phyloP scores from a whole-genome alignment of 2,329 filamentous ascomycete species.

The Phialophora tarda region DNA sequence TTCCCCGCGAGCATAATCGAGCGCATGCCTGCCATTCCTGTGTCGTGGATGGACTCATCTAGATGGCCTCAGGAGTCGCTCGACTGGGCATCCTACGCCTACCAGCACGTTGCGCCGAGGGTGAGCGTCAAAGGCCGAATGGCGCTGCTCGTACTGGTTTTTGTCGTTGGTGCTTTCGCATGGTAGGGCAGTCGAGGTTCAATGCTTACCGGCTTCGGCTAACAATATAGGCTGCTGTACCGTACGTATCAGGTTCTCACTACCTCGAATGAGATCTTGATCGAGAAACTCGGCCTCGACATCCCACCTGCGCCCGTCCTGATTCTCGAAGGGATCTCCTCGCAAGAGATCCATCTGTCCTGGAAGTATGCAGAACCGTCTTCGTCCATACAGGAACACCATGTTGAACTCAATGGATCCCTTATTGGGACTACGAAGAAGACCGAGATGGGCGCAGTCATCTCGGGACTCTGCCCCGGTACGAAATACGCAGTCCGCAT shows the following conservation, averaged over 20 bases:
- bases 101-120: constrained; percentile 53
- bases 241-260: constrained; percentile 86
- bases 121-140: constrained; percentile 56
- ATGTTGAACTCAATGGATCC: constrained; percentile 91
- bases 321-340: constrained; percentile 85
- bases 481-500: constrained; percentile 94
- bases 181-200: constrained; percentile 47
- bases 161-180: constrained; percentile 56
- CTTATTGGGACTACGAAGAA: constrained; percentile 82
- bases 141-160: constrained; percentile 55
- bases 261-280: constrained; percentile 88
- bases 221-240: constrained; percentile 71
- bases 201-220: background rate
- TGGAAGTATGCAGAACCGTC: constrained; percentile 78
- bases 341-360: constrained; percentile 84
- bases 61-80: constrained; percentile 54
- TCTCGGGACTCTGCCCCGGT: constrained; percentile 82
- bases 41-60: constrained; percentile 44
- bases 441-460: constrained; percentile 84
- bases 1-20: constrained; percentile 12
- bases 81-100: constrained; percentile 53
- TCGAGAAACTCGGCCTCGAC: constrained; percentile 89
- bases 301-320: constrained; percentile 89
- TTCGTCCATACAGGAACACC: constrained; percentile 78
- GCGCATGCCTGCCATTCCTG: constrained; percentile 38